These are phyloP conservation scores for Dioscorea zingiberensis DNA, from an alignment of 106 monocot species.

Conservation along the genomic window DNA sequence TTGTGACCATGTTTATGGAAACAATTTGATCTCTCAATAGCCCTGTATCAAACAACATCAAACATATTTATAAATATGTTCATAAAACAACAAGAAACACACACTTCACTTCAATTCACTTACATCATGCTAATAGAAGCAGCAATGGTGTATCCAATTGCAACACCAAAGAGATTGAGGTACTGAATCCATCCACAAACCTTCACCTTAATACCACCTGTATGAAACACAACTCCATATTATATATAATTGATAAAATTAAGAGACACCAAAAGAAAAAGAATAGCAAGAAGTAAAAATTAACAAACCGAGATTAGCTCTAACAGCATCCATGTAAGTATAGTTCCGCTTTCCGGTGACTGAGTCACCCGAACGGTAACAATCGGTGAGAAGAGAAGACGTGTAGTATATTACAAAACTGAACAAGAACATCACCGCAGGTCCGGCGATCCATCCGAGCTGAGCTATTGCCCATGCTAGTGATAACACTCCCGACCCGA, in stretches of 20 bases:
- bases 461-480: slow-evolving; percentile 65
- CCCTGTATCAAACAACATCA: slow-evolving; percentile 22
- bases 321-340: slow-evolving; percentile 70
- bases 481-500: slow-evolving; percentile 63
- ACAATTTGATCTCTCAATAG: slow-evolving; percentile 52
- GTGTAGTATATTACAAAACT: slow-evolving; percentile 55
- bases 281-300: too few species aligned
- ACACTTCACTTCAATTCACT: slow-evolving; percentile 11
- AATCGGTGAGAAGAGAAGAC: slow-evolving; percentile 62
- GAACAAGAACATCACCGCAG: slow-evolving; percentile 48
- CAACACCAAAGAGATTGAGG: slow-evolving; percentile 50
- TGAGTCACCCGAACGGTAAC: slow-evolving; percentile 59
- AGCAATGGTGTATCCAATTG: slow-evolving; percentile 72
- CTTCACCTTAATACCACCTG: slow-evolving; percentile 56
- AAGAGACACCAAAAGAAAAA: too few species aligned
- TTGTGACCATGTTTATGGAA: slow-evolving; percentile 49
- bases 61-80: not conserved
- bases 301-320: slow-evolving; percentile 51
- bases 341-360: slow-evolving; percentile 63
- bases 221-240: not conserved
- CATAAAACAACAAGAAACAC: not conserved
- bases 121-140: slow-evolving; percentile 72
- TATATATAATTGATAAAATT: not conserved
- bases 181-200: slow-evolving; percentile 59
- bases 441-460: slow-evolving; percentile 66